Conservation (phyloP, 2,329 filamentous ascomycete species). For the Neonectria neomacrospora region DNA sequence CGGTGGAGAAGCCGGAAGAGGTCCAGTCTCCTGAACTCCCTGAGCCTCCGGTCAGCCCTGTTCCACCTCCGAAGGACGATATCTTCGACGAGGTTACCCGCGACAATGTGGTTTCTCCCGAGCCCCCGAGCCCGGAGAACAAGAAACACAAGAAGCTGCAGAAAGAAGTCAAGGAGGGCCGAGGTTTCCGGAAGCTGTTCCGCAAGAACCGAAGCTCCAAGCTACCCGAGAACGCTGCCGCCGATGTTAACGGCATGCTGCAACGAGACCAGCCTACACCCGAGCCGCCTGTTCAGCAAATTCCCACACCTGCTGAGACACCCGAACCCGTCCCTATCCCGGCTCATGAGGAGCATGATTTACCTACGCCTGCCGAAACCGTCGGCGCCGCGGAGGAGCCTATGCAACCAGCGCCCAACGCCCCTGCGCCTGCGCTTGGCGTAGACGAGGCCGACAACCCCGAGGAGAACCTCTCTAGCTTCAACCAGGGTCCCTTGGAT, state of each 20-base stretch:
- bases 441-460: slow-evolving; percentile 40
- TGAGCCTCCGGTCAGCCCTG: slow-evolving; percentile 30
- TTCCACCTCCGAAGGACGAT: slow-evolving; percentile 43
- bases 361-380: background rate
- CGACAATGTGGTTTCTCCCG: slow-evolving; percentile 40
- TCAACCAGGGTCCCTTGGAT: slow-evolving; percentile 87
- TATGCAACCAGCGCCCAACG: slow-evolving; percentile 14
- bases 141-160: slow-evolving; percentile 63
- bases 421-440: slow-evolving; percentile 28
- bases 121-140: slow-evolving; percentile 55
- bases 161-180: slow-evolving; percentile 60
- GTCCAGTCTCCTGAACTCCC: slow-evolving; percentile 20
- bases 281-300: slow-evolving; percentile 41
- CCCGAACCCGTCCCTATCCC: slow-evolving; percentile 45
- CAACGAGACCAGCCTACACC: slow-evolving; percentile 49
- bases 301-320: slow-evolving; percentile 41
- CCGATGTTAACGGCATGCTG: slow-evolving; percentile 63
- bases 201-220: slow-evolving; percentile 71
- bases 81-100: slow-evolving; percentile 35
- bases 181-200: slow-evolving; percentile 73
- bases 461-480: slow-evolving; percentile 60
- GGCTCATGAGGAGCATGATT: slow-evolving; percentile 29
- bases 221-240: slow-evolving; percentile 63
- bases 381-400: background rate
- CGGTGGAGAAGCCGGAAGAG: slow-evolving; percentile 17